Conservation (phyloP, 345 rosid genomes). For the Corchorus olitorius region DNA sequence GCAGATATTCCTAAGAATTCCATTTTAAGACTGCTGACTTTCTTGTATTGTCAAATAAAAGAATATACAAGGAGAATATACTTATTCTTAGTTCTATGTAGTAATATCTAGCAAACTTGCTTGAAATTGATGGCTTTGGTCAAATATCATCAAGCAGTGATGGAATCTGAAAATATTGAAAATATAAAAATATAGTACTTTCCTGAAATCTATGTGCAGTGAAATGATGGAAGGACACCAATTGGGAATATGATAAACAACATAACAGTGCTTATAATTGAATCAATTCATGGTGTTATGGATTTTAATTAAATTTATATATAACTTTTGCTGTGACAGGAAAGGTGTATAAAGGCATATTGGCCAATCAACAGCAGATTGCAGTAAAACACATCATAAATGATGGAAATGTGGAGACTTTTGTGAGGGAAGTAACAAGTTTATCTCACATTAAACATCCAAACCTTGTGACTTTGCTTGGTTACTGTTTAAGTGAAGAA, state of each 20-base stretch:
- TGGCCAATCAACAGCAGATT: slow-evolving; percentile 37
- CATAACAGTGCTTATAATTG: not conserved
- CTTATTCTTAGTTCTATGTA: not conserved
- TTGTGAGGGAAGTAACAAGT: slow-evolving; percentile 50
- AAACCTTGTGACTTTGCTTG: slow-evolving; percentile 46
- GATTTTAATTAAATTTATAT: not conserved
- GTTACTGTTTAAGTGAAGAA: slow-evolving; percentile 40
- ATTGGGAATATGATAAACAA: not conserved
- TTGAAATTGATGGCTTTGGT: not conserved
- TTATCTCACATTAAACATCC: slow-evolving; percentile 41
- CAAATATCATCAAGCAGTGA: not conserved
- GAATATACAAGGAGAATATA: not conserved
- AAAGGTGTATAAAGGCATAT: slow-evolving; percentile 48
- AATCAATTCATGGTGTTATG: not conserved
- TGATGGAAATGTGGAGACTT: slow-evolving; percentile 45
- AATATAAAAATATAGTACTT: not conserved
- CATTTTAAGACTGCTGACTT: not conserved
- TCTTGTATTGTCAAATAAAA: not conserved
- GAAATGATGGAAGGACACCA: not conserved
- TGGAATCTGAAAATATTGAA: not conserved
- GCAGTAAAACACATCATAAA: slow-evolving; percentile 52
- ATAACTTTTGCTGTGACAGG: slow-evolving; percentile 31
- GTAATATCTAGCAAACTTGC: not conserved
- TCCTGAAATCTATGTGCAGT: not conserved
- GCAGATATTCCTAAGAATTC: not conserved